Percentiles rank a stretch among this genome's conserved stretches.
phyloP scores from a whole-genome alignment of 1,284 basidiomycete genomes.

The Ganoderma meredithae region DNA sequence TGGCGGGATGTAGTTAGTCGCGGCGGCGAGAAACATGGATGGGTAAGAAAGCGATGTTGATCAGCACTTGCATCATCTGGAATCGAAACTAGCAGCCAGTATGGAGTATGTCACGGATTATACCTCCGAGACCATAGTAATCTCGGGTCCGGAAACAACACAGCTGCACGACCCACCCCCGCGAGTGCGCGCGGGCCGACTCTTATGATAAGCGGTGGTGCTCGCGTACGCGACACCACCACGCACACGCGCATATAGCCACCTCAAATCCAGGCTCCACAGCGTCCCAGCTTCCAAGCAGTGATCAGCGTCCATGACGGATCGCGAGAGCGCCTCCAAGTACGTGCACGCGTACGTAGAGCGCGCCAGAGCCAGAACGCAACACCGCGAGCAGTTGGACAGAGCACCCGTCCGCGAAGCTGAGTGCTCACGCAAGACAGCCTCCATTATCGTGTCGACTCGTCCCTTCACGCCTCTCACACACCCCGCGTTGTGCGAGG shows the following conservation, averaged over 20 bases:
- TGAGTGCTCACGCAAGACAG: slow-evolving; percentile 1
- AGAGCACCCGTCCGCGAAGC: slow-evolving; percentile 11
- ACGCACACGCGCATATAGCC: not conserved
- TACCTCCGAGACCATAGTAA: not conserved
- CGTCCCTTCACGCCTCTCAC: not conserved
- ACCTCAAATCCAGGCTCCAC: not conserved
- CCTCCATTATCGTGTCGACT: not conserved
- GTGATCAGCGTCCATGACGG: not conserved
- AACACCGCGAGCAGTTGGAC: not conserved
- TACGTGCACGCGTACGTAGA: not conserved
- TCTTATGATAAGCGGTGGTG: not conserved
- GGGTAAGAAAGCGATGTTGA: not conserved
- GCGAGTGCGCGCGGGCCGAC: not conserved
- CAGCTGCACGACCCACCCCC: not conserved
- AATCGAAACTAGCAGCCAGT: not conserved
- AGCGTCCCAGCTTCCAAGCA: not conserved
- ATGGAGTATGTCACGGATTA: not conserved
- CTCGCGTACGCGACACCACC: not conserved
- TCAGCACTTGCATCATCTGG: not conserved
- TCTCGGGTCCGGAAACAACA: not conserved
- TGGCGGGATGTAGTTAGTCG: not conserved
- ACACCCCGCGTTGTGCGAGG: not conserved
- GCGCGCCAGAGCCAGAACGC: not conserved
- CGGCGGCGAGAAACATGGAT: not conserved
- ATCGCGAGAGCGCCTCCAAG: not conserved